Percentiles rank a stretch among this genome's conserved stretches.
These are phyloP conservation scores for Pleoardoris graminearum DNA, from an alignment of 2,329 filamentous ascomycete species.

Conservation along the genomic window DNA sequence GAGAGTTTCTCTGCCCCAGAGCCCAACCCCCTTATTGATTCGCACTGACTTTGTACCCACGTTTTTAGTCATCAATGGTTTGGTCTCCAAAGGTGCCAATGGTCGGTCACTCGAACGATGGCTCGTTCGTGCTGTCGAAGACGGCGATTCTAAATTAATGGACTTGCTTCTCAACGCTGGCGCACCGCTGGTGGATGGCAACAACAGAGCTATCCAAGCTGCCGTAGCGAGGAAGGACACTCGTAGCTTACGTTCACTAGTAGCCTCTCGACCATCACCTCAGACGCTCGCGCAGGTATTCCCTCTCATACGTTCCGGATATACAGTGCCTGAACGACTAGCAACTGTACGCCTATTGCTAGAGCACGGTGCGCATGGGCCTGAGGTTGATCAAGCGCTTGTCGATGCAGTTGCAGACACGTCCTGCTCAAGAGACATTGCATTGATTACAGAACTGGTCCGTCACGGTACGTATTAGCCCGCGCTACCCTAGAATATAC, in stretches of 20 bases:
- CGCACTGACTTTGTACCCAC: too few species aligned
- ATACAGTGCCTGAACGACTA: slow-evolving; percentile 27
- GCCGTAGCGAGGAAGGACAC: slow-evolving; percentile 31
- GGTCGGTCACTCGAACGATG: slow-evolving; percentile 31
- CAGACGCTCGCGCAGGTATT: slow-evolving; percentile 28
- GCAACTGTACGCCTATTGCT: slow-evolving; percentile 28
- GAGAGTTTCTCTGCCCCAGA: too few species aligned
- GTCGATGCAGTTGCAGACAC: slow-evolving; percentile 33
- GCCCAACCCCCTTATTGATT: too few species aligned
- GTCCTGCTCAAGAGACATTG: slow-evolving; percentile 26
- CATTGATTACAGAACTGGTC: slow-evolving; percentile 33
- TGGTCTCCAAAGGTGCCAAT: slow-evolving; percentile 35
- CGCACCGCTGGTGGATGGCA: slow-evolving; percentile 24
- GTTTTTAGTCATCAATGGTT: slow-evolving; percentile 27
- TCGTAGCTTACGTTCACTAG: slow-evolving; percentile 23
- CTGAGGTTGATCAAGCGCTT: slow-evolving; percentile 35
- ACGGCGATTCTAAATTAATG: slow-evolving; percentile 31
- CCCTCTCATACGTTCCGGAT: slow-evolving; percentile 22
- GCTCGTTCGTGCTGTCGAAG: slow-evolving; percentile 35
- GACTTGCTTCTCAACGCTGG: slow-evolving; percentile 36
- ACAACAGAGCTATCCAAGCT: slow-evolving; percentile 24
- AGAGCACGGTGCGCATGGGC: slow-evolving; percentile 30
- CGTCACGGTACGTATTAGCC: slow-evolving; percentile 13
- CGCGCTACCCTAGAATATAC: neutral
- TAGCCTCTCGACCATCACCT: slow-evolving; percentile 27